Percentiles rank a stretch among this genome's conserved stretches.
Conservation (phyloP, 768 basidiomycete genomes). For the Lactarius indigo region DNA sequence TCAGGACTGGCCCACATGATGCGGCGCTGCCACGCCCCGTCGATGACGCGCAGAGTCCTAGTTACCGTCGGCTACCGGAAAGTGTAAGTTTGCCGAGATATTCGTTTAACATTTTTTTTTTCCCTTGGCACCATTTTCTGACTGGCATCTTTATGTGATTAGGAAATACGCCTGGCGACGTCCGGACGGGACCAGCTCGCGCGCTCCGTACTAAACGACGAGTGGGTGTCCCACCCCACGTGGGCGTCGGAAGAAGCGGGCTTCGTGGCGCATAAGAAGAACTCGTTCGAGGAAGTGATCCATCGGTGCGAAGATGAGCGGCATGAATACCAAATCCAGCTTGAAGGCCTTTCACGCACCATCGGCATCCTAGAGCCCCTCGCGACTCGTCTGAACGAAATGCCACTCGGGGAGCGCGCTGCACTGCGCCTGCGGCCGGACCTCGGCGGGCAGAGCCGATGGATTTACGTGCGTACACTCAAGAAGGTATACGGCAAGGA, state of each 20-base stretch:
- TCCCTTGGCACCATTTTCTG: slow-evolving; percentile 9
- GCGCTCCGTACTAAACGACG: slow-evolving; percentile 93
- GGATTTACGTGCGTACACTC: slow-evolving; percentile 87
- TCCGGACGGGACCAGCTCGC: slow-evolving; percentile 93
- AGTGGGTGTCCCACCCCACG: slow-evolving; percentile 98
- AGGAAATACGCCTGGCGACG: slow-evolving; percentile 90
- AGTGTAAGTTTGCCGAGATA: slow-evolving; percentile 54
- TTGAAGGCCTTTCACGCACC: slow-evolving; percentile 86
- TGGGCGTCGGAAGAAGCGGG: slow-evolving; percentile 97
- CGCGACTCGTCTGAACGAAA: slow-evolving; percentile 75
- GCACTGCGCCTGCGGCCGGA: slow-evolving; percentile 79
- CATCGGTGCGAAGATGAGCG: slow-evolving; percentile 98
- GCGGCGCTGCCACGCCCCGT: slow-evolving; percentile 73
- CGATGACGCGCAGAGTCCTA: slow-evolving; percentile 86
- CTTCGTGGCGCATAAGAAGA: slow-evolving; percentile 95
- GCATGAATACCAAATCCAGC: slow-evolving; percentile 94
- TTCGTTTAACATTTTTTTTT: slow-evolving; percentile 4
- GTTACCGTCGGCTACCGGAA: slow-evolving; percentile 86
- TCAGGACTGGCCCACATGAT: slow-evolving; percentile 72
- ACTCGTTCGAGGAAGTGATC: slow-evolving; percentile 90
- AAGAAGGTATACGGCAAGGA: slow-evolving; percentile 92
- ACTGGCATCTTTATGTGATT: slow-evolving; percentile 8
- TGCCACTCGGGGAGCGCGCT: slow-evolving; percentile 83
- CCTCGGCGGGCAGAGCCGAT: slow-evolving; percentile 84
- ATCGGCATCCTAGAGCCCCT: slow-evolving; percentile 91